A percentile compares a stretch with the other conserved stretches of the same genome.
phyloP scores from a whole-genome alignment of 208 protist species.

The Crithidia expoeki region DNA sequence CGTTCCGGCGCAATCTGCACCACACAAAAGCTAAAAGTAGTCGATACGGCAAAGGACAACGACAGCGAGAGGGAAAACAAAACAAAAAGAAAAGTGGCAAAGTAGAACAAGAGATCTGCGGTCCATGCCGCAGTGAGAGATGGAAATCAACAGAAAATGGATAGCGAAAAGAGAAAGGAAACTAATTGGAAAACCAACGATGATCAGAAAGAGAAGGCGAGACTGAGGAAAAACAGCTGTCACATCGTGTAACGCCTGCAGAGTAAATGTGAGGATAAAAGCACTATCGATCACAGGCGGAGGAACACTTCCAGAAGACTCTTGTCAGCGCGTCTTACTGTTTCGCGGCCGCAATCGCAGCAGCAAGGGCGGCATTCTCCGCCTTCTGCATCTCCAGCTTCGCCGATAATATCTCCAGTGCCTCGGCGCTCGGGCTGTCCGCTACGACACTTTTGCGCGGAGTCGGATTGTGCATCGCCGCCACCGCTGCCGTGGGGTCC shows the following conservation, averaged over 20 bases:
- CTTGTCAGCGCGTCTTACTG: too few relatives aligned
- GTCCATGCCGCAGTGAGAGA: background rate
- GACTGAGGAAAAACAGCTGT: background rate
- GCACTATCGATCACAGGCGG: too few relatives aligned
- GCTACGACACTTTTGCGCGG: conserved; percentile 5
- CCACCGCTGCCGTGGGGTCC: conserved; percentile 21
- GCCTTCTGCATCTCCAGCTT: conserved; percentile 11
- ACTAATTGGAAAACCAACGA: background rate
- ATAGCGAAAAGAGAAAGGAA: background rate
- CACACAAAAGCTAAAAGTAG: too few relatives aligned
- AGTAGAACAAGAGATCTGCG: background rate
- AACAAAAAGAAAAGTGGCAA: background rate
- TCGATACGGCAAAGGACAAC: too few relatives aligned
- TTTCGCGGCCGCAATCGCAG: background rate
- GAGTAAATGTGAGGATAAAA: background rate
- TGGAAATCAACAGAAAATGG: background rate
- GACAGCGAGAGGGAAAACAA: too few relatives aligned
- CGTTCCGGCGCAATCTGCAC: too few relatives aligned
- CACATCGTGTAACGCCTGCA: background rate
- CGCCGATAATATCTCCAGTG: conserved; percentile 6
- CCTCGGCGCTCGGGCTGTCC: conserved; percentile 21
- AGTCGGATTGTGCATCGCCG: background rate
- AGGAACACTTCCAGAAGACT: too few relatives aligned
- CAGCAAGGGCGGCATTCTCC: conserved; percentile 12
- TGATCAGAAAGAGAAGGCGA: background rate